Conservation (phyloP, 192 early-diverging fungal species). For the Entomortierella lignicola region DNA sequence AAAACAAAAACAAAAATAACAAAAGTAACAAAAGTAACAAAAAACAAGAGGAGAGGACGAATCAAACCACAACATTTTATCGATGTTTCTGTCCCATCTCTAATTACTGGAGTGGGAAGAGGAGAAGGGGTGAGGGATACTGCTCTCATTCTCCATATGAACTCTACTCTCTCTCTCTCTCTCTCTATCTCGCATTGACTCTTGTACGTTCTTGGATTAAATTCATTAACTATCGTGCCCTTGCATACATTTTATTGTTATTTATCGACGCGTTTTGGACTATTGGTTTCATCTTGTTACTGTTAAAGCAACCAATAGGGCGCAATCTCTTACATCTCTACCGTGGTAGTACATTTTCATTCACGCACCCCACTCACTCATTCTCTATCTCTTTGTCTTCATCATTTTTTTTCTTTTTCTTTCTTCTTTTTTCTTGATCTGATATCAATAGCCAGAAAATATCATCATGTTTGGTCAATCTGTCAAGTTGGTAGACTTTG, state of each 20-base stretch:
- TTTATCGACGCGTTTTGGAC: not conserved
- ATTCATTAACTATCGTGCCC: not conserved
- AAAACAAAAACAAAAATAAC: not conserved
- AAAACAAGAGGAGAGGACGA: not conserved
- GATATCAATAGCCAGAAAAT: conserved; percentile 74
- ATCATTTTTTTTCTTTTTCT: not conserved
- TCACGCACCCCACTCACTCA: not conserved
- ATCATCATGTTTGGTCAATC: conserved; percentile 75
- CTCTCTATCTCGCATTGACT: not conserved
- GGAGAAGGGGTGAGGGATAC: no score
- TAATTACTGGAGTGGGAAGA: not conserved
- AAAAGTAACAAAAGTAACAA: no score
- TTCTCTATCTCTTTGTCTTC: not conserved
- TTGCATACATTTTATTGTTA: not conserved
- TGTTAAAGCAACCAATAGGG: not conserved
- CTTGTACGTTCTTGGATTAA: not conserved
- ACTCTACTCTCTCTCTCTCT: not conserved
- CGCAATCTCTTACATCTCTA: not conserved
- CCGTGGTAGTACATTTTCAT: no score
- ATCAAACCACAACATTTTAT: not conserved
- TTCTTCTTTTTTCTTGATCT: not conserved
- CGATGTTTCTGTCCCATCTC: not conserved
- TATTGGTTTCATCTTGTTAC: not conserved
- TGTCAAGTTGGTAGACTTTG: conserved; percentile 96
- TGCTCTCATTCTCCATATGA: no score